Conservation (phyloP, 1,139 yeast genomes). For the Kurtzmaniella quercitrusa region DNA sequence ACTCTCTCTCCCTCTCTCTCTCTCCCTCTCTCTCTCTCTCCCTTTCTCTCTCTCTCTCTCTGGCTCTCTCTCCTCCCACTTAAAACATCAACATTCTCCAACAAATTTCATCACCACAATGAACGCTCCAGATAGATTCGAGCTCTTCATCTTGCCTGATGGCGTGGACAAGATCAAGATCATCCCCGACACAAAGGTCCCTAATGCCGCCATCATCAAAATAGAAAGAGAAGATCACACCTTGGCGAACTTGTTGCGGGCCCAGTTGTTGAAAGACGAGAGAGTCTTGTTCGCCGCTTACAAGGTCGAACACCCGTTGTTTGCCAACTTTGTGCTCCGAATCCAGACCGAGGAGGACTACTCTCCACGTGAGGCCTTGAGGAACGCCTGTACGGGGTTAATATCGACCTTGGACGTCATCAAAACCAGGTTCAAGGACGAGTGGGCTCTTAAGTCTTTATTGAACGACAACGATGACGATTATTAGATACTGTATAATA, state of each 20-base stretch:
- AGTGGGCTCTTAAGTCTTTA: conserved; percentile 87
- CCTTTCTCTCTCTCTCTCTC: too few species aligned
- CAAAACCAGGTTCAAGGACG: conserved; percentile 76
- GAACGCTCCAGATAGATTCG: conserved; percentile 99
- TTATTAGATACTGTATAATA: conserved; percentile 6
- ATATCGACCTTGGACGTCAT: conserved; percentile 74
- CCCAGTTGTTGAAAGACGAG: conserved; percentile 80
- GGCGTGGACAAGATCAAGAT: conserved; percentile 89
- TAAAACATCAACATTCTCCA: background rate
- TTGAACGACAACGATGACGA: conserved; percentile 53
- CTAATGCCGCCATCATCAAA: conserved; percentile 88
- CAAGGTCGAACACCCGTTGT: conserved; percentile 95
- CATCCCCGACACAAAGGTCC: conserved; percentile 91
- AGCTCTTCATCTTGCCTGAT: conserved; percentile 92
- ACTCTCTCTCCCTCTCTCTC: too few species aligned
- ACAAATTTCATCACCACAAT: conserved; percentile 27
- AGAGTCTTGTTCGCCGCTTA: conserved; percentile 93
- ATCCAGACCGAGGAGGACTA: conserved; percentile 95
- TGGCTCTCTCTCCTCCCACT: background rate
- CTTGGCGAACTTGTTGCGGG: conserved; percentile 80
- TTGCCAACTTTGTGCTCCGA: conserved; percentile 90
- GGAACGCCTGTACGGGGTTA: conserved; percentile 80
- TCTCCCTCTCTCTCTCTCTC: too few species aligned
- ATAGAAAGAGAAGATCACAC: conserved; percentile 98
- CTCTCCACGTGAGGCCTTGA: conserved; percentile 84